Percentiles rank a stretch among this genome's conserved stretches.
These are phyloP conservation scores for Harringtonia aguacate DNA, from an alignment of 2,329 filamentous ascomycete species.

Conservation along the genomic window DNA sequence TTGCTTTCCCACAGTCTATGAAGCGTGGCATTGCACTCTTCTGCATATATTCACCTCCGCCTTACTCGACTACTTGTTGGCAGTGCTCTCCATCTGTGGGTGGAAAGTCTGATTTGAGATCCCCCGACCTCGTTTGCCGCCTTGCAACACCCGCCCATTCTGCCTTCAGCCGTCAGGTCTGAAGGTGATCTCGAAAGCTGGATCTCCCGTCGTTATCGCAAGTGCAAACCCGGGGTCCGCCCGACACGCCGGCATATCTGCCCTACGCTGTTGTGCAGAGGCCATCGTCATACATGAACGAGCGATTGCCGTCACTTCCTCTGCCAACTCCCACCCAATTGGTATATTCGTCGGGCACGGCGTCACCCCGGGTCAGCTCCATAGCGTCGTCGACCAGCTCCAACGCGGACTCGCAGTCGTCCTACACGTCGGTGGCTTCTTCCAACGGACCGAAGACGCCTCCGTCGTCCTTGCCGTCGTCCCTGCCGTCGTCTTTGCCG, in stretches of 20 bases:
- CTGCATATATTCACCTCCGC: no score
- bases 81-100: no score
- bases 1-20: not conserved
- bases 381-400: conserved; percentile 50
- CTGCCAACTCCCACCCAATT: conserved; percentile 54
- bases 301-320: conserved; percentile 62
- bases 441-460: conserved; percentile 59
- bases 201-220: conserved; percentile 82
- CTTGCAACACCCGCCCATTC: no score
- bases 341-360: conserved; percentile 60
- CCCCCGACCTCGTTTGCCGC: no score
- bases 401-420: conserved; percentile 41
- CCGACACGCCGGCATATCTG: conserved; percentile 62
- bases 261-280: conserved; percentile 50
- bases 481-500: conserved; percentile 60
- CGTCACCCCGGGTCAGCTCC: conserved; percentile 67
- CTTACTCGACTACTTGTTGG: not conserved
- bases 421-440: conserved; percentile 42
- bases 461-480: conserved; percentile 55
- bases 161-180: not conserved
- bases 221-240: conserved; percentile 68
- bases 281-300: conserved; percentile 57
- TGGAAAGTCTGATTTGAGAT: no score
- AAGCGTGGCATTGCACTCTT: no score
- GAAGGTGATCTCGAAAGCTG: conserved; percentile 49